These are phyloP conservation scores for Penicillium lividum DNA, from an alignment of 495 filamentous ascomycete species.

Conservation along the genomic window DNA sequence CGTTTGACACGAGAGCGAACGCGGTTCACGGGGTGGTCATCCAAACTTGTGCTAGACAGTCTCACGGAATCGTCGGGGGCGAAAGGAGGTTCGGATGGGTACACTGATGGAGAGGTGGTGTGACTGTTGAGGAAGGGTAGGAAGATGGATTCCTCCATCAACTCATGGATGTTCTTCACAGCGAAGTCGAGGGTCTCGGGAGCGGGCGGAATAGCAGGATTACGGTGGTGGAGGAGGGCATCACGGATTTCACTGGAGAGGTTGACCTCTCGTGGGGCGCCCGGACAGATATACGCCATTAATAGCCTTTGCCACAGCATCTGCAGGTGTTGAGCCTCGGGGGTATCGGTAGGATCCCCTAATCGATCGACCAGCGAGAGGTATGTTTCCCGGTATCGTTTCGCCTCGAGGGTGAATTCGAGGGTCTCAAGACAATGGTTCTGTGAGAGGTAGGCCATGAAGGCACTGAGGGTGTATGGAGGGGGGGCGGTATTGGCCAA, in stretches of 20 bases:
- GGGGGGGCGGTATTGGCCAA: slow-evolving; percentile 82
- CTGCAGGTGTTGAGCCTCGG: slow-evolving; percentile 69
- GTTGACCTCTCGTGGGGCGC: slow-evolving; percentile 88
- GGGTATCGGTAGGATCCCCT: slow-evolving; percentile 40
- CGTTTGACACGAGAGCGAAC: slow-evolving; percentile 40
- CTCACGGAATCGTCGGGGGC: slow-evolving; percentile 36
- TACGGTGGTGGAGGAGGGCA: slow-evolving; percentile 65
- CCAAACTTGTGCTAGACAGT: slow-evolving; percentile 32
- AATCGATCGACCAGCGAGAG: slow-evolving; percentile 51
- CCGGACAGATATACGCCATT: slow-evolving; percentile 55
- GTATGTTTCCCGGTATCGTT: slow-evolving; percentile 82
- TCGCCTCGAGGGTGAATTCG: slow-evolving; percentile 95
- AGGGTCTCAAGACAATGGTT: slow-evolving; percentile 97
- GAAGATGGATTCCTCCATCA: slow-evolving; percentile 94
- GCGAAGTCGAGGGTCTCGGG: slow-evolving; percentile 83
- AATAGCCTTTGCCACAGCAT: slow-evolving; percentile 69
- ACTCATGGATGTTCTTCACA: slow-evolving; percentile 85
- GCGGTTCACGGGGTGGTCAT: slow-evolving; percentile 35
- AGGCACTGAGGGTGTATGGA: slow-evolving; percentile 90
- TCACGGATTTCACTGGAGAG: slow-evolving; percentile 85
- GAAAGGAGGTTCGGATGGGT: slow-evolving; percentile 34
- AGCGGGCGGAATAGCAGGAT: slow-evolving; percentile 63
- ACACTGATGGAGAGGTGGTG: slow-evolving; percentile 33
- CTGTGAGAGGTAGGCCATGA: slow-evolving; percentile 96
- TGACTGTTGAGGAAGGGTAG: slow-evolving; percentile 48